Evolutionary conservation across 2,329 filamentous ascomycete species (phyloP).

Genomic region (Aureobasidium sp.): DNA sequence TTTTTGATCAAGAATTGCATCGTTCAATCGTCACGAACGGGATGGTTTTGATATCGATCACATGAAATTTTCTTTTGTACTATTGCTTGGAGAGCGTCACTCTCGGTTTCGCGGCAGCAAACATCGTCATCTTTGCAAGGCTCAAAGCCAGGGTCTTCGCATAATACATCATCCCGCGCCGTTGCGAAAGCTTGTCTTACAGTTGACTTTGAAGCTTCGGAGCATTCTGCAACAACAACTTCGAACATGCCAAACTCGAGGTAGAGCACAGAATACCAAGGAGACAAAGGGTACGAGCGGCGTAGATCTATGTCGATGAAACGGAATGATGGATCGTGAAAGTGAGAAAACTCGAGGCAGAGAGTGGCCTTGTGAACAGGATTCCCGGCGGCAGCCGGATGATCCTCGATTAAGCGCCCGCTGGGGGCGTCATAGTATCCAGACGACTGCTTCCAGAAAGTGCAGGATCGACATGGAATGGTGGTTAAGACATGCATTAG

Average conservation of each 20-base stretch:
- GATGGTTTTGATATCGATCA: neutral
- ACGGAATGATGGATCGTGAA: neutral
- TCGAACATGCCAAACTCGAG: neutral
- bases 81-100: neutral
- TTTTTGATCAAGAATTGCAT: neutral
- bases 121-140: neutral
- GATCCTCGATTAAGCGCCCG: neutral
- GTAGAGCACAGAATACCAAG: neutral
- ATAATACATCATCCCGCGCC: neutral
- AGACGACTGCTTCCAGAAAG: no score
- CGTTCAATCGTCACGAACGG: neutral
- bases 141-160: no score
- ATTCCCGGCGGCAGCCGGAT: neutral
- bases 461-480: neutral
- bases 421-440: neutral
- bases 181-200: neutral
- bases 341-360: neutral
- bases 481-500: neutral
- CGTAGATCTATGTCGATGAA: neutral
- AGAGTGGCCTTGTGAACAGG: neutral
- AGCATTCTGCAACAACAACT: neutral
- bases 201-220: neutral
- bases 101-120: neutral
- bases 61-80: slow-evolving; percentile 2
- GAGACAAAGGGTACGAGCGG: no score